Conservation (phyloP, 2,329 filamentous ascomycete species). For the Calonectria leucothoes region DNA sequence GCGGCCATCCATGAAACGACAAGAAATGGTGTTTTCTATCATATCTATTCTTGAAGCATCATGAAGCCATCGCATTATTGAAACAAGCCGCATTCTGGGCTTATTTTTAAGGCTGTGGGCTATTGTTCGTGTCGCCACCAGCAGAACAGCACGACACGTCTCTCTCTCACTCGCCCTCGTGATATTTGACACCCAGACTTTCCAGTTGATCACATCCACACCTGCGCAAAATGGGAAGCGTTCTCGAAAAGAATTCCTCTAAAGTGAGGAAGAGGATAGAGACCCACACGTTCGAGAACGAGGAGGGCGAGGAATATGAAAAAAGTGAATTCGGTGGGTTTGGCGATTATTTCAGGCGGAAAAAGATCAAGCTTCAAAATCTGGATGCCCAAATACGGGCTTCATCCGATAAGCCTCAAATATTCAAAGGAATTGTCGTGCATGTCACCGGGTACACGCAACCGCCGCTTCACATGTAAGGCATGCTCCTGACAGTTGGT, state of each 20-base stretch:
- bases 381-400: conserved; percentile 85
- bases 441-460: conserved; percentile 98
- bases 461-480: conserved; percentile 83
- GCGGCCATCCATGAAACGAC: background rate
- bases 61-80: background rate
- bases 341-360: conserved; percentile 90
- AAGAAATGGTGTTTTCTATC: background rate
- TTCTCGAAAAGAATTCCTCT: conserved; percentile 72
- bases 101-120: background rate
- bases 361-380: conserved; percentile 98
- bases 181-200: background rate
- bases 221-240: conserved; percentile 64
- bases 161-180: background rate
- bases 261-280: conserved; percentile 72
- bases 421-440: conserved; percentile 91
- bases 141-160: background rate
- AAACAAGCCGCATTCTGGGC: background rate
- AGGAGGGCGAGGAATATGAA: conserved; percentile 91
- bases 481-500: background rate
- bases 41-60: background rate
- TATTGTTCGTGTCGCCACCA: background rate
- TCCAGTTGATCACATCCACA: background rate
- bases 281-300: conserved; percentile 78
- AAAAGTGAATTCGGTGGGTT: conserved; percentile 90
- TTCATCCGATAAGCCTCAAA: conserved; percentile 76